Percentiles rank a stretch among this genome's conserved stretches.
phyloP scores from a whole-genome alignment of 2,329 filamentous ascomycete species.

The Cladosporium sp. region DNA sequence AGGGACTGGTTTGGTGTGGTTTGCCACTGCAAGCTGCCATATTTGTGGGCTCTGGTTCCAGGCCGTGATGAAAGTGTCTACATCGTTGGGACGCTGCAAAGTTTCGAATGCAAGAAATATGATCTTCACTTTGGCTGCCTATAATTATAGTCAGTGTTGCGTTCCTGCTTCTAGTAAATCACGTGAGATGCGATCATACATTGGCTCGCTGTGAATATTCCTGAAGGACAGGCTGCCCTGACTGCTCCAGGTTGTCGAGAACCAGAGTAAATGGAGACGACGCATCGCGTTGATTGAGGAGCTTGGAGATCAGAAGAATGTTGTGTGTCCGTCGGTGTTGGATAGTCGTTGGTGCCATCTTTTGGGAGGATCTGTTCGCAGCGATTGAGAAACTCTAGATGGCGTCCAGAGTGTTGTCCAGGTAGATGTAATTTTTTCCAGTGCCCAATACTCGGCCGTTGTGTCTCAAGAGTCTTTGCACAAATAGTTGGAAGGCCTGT shows the following conservation, averaged over 20 bases:
- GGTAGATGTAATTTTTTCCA: not conserved
- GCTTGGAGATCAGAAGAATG: slow-evolving; percentile 76
- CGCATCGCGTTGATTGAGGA: slow-evolving; percentile 74
- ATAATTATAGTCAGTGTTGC: slow-evolving; percentile 17
- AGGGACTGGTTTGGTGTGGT: slow-evolving; percentile 5
- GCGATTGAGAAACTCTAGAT: not conserved
- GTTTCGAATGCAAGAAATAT: slow-evolving; percentile 79
- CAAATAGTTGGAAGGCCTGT: not conserved
- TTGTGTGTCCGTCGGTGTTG: slow-evolving; percentile 78
- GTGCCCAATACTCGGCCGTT: not conserved
- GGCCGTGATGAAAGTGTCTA: slow-evolving; percentile 63
- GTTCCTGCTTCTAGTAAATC: slow-evolving; percentile 21
- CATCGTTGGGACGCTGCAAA: slow-evolving; percentile 61
- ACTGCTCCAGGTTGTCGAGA: slow-evolving; percentile 82
- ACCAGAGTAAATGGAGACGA: slow-evolving; percentile 82
- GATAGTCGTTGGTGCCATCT: slow-evolving; percentile 15
- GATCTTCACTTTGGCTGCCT: slow-evolving; percentile 67
- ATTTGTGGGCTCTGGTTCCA: slow-evolving; percentile 33
- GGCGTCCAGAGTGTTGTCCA: not conserved
- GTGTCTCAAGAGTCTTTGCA: not conserved
- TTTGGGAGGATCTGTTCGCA: not conserved
- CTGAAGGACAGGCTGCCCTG: slow-evolving; percentile 65
- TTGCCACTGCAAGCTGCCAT: slow-evolving; percentile 35
- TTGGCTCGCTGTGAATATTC: slow-evolving; percentile 77
- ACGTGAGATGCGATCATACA: slow-evolving; percentile 44